Conservation (phyloP, 169 alveolate species). For the Eimeria brunetti region DNA sequence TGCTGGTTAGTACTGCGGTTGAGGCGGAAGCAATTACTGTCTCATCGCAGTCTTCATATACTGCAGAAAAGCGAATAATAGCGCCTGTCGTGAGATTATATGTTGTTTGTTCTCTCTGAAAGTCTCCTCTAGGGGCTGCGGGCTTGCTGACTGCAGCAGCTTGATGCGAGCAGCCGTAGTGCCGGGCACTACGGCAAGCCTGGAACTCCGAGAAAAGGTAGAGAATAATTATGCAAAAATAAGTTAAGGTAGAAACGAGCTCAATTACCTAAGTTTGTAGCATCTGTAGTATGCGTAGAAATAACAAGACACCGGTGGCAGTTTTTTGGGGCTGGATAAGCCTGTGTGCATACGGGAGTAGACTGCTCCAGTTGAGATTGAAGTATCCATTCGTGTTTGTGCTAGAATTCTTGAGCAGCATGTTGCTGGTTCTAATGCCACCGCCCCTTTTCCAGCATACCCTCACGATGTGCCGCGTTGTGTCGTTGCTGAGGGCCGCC, state of each 20-base stretch:
- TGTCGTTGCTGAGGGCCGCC: not conserved
- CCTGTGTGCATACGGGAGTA: conserved; percentile 32
- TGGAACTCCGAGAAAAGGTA: not conserved
- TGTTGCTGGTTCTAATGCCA: not conserved
- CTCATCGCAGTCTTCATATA: not conserved
- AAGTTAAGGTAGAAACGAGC: conserved; percentile 12
- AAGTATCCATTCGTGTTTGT: not conserved
- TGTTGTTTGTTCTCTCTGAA: not conserved
- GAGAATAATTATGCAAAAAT: not conserved
- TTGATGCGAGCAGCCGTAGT: conserved; percentile 52
- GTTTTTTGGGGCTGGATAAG: conserved; percentile 14
- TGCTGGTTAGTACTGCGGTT: conserved; percentile 25
- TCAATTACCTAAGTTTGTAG: not conserved
- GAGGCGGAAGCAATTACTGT: not conserved
- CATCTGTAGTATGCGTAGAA: not conserved
- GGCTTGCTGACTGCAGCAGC: conserved; percentile 48
- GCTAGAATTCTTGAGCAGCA: not conserved
- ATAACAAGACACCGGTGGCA: conserved; percentile 17
- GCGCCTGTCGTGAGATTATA: not conserved
- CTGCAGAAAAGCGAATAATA: not conserved
- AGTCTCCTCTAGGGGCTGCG: conserved; percentile 19
- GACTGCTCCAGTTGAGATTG: not conserved
- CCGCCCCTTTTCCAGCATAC: not conserved
- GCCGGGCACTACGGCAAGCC: not conserved
- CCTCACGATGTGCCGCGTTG: not conserved